Evolutionary conservation across 2,329 filamentous ascomycete species (phyloP).

Genomic region (Cladobotryum protrusum): DNA sequence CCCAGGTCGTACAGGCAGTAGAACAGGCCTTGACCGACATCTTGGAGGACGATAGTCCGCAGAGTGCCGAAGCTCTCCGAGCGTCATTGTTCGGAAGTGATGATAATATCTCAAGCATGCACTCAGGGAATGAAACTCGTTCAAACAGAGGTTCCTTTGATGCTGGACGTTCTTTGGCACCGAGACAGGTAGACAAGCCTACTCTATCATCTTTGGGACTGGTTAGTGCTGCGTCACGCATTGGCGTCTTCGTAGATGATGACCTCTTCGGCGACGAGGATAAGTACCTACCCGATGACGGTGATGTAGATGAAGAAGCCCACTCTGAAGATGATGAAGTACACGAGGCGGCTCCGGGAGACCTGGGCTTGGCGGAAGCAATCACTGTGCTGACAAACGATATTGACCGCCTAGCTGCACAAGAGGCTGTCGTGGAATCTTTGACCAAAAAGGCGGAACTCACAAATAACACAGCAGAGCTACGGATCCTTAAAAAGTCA

Average conservation of each 20-base stretch:
- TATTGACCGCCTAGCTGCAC: constrained; percentile 80
- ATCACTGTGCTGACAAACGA: constrained; percentile 83
- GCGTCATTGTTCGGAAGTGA: constrained; percentile 56
- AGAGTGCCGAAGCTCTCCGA: constrained; percentile 58
- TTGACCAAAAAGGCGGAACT: constrained; percentile 90
- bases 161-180: constrained; percentile 25
- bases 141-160: constrained; percentile 61
- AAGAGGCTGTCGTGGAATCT: constrained; percentile 87
- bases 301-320: constrained; percentile 56
- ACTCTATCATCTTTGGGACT: constrained; percentile 88
- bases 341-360: constrained; percentile 88
- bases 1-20: constrained; percentile 82
- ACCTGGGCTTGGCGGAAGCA: constrained; percentile 87
- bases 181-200: constrained; percentile 59
- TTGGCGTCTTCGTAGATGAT: constrained; percentile 89
- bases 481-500: constrained; percentile 87
- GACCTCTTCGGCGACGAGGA: constrained; percentile 89
- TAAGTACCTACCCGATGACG: constrained; percentile 78
- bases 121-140: constrained; percentile 49
- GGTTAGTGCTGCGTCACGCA: constrained; percentile 78
- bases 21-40: constrained; percentile 89
- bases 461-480: constrained; percentile 91
- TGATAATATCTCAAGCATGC: constrained; percentile 41
- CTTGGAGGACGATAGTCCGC: constrained; percentile 67
- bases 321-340: constrained; percentile 69